phyloP scores from a whole-genome alignment of 2,329 filamentous ascomycete genomes.

The Penicillium capsulatum region DNA sequence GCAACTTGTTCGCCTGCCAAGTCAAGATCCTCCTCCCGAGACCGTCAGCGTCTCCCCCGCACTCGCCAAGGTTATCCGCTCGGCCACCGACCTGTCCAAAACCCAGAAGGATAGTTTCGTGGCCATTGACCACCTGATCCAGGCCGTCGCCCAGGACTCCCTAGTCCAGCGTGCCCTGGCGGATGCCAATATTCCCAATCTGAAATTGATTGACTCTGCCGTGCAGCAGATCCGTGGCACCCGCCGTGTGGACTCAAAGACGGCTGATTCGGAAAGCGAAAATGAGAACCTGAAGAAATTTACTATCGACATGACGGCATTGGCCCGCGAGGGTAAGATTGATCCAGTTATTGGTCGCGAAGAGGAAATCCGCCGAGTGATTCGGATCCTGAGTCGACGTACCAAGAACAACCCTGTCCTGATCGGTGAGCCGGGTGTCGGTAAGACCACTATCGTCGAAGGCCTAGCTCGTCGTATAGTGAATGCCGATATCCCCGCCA shows the following conservation, averaged over 20 bases:
- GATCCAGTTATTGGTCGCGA: conserved; percentile 96
- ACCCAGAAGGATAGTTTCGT: conserved; percentile 97
- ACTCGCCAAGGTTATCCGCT: conserved; percentile 76
- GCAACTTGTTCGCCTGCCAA: conserved; percentile 80
- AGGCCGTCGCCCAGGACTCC: conserved; percentile 73
- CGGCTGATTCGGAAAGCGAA: conserved; percentile 83
- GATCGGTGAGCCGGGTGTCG: conserved; percentile 96
- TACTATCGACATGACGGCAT: conserved; percentile 95
- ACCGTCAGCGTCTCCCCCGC: conserved; percentile 75
- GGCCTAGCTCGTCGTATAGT: conserved; percentile 92
- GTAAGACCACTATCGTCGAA: conserved; percentile 97
- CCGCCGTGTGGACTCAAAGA: conserved; percentile 90
- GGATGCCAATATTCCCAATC: conserved; percentile 86
- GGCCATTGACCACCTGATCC: conserved; percentile 91
- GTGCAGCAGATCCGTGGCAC: conserved; percentile 88
- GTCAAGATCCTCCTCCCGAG: conserved; percentile 92
- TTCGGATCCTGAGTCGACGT: conserved; percentile 84
- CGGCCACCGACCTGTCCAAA: conserved; percentile 85
- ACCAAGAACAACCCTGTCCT: conserved; percentile 99
- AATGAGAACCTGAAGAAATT: conserved; percentile 97
- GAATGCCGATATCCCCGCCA: conserved; percentile 93
- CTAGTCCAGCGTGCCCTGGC: conserved; percentile 69
- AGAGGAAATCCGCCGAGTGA: conserved; percentile 87
- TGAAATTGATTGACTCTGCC: conserved; percentile 86
- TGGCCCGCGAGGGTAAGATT: conserved; percentile 96